Percentiles rank a stretch among this genome's conserved stretches.
Conservation (phyloP, 768 basidiomycete species). For the Neoboletus subvelutipes region DNA sequence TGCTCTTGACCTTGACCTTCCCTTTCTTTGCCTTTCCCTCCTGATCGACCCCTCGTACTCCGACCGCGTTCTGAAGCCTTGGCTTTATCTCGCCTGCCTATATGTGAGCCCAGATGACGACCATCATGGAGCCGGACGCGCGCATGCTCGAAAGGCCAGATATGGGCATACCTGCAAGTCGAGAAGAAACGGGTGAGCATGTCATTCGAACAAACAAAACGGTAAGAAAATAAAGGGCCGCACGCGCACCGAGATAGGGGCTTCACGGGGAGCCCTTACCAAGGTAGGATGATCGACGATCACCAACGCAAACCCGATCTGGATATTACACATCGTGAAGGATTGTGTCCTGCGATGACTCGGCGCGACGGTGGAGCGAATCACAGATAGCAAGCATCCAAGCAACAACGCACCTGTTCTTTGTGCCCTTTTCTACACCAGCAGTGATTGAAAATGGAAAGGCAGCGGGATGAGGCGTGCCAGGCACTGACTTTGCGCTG, state of each 20-base stretch:
- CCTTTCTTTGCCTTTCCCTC: slow-evolving; percentile 4
- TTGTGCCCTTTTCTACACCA: slow-evolving; percentile 89
- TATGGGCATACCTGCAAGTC: slow-evolving; percentile 77
- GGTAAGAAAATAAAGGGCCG: neutral
- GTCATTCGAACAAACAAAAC: neutral
- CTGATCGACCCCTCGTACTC: slow-evolving; percentile 6
- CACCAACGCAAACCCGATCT: neutral
- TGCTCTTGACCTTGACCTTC: slow-evolving; percentile 13
- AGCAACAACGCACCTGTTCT: slow-evolving; percentile 65
- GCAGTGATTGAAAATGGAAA: slow-evolving; percentile 95
- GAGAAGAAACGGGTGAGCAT: slow-evolving; percentile 4
- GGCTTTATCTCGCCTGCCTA: slow-evolving; percentile 21
- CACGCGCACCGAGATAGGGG: neutral
- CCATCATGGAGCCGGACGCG: slow-evolving; percentile 65
- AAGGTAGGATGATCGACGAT: slow-evolving; percentile 7
- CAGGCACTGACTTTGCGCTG: slow-evolving; percentile 18
- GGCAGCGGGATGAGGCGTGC: slow-evolving; percentile 14
- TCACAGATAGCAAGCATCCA: neutral
- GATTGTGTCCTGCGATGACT: no score
- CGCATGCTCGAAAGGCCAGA: slow-evolving; percentile 97
- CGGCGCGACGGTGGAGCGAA: neutral
- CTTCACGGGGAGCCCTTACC: neutral
- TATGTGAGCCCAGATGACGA: slow-evolving; percentile 36
- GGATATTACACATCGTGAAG: neutral
- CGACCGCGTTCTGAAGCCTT: slow-evolving; percentile 20